A percentile compares a stretch with the other conserved stretches of the same genome.
These are phyloP conservation scores for Amborella trichopoda DNA, from an alignment of 164 flowering plant genomes.

Conservation along the genomic window DNA sequence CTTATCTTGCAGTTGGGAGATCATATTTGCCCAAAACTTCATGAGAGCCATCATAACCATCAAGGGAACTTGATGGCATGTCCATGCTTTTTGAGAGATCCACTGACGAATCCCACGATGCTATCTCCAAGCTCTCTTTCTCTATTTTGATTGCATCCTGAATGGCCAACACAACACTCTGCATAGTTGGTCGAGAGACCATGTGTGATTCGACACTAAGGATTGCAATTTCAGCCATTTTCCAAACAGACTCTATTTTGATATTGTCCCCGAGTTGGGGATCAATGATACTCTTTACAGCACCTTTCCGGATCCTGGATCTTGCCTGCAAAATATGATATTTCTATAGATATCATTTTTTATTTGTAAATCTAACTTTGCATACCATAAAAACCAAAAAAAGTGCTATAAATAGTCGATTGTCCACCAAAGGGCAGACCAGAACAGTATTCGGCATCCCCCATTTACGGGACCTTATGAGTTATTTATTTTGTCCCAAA, in stretches of 20 bases:
- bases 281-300: conserved; percentile 58
- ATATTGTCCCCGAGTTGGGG: conserved; percentile 38
- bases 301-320: conserved; percentile 69
- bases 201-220: conserved; percentile 68
- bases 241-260: conserved; percentile 82
- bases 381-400: background rate
- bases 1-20: conserved; percentile 59
- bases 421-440: background rate
- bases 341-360: too few species aligned
- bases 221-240: conserved; percentile 76
- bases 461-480: background rate
- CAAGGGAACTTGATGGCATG: conserved; percentile 53
- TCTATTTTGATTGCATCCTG: conserved; percentile 86
- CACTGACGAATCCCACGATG: conserved; percentile 27
- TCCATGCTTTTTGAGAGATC: conserved; percentile 41
- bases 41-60: conserved; percentile 53
- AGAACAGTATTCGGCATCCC: background rate
- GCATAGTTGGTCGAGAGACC: conserved; percentile 73
- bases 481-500: background rate
- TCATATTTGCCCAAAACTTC: conserved; percentile 40
- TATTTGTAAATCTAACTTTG: background rate
- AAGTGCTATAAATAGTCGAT: background rate
- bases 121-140: conserved; percentile 25
- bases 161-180: conserved; percentile 64
- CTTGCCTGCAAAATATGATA: conserved; percentile 43